A percentile compares a stretch with the other conserved stretches of the same genome.
Evolutionary conservation across 2,329 filamentous ascomycete genomes (phyloP).

Genomic region (Penicillium oxalicum): DNA sequence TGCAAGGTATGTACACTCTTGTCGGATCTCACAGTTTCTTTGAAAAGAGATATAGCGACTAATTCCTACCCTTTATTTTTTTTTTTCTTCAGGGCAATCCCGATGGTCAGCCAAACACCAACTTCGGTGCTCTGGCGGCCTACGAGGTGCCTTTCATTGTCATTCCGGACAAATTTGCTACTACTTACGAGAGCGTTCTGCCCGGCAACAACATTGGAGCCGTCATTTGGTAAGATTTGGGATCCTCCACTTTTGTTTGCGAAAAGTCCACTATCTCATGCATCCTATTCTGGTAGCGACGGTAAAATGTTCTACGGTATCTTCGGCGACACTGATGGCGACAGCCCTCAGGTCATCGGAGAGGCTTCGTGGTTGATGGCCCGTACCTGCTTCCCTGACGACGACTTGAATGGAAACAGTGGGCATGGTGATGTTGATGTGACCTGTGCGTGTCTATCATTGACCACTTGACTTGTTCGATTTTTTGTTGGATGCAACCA

Average conservation of each 20-base stretch:
- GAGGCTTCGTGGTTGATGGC: conserved; percentile 34
- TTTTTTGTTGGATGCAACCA: neutral
- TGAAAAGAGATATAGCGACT: too few species aligned
- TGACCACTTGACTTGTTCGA: too few species aligned
- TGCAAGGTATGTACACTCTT: conserved; percentile 17
- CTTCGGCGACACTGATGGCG: conserved; percentile 27
- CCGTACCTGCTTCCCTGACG: conserved; percentile 28
- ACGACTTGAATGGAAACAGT: conserved; percentile 22
- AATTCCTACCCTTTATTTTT: neutral
- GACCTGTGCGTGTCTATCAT: conserved; percentile 19
- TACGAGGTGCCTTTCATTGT: conserved; percentile 30
- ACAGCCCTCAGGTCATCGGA: conserved; percentile 26
- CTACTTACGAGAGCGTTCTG: conserved; percentile 13
- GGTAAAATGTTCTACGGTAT: conserved; percentile 32
- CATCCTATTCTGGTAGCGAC: conserved; percentile 11
- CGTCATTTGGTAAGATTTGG: conserved; percentile 23
- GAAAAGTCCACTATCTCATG: neutral
- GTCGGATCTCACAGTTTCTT: too few species aligned
- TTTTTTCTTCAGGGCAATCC: conserved; percentile 20
- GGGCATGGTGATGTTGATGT: conserved; percentile 26
- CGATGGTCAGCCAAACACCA: conserved; percentile 23
- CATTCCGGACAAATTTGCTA: conserved; percentile 25
- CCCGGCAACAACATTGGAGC: conserved; percentile 27
- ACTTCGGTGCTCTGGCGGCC: conserved; percentile 27
- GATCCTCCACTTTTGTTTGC: too few species aligned